Evolutionary conservation across 164 flowering plant species (phyloP).

Genomic region (Santalum album): DNA sequence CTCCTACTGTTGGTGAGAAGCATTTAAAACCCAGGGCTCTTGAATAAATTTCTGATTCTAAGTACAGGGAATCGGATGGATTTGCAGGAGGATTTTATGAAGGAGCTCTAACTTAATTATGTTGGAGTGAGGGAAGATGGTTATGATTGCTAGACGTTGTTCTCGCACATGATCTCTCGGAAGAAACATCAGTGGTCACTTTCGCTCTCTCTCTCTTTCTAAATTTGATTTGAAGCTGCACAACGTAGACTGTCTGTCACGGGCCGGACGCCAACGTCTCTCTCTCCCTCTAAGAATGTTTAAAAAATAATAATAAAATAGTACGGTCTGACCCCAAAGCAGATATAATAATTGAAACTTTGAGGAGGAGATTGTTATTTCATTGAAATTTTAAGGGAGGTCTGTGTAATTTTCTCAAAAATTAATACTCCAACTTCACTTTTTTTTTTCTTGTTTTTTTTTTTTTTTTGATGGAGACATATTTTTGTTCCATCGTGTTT

Average conservation of each 20-base stretch:
- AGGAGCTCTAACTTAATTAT: not conserved
- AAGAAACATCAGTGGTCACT: not conserved
- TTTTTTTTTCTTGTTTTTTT: too few species aligned
- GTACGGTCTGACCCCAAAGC: not conserved
- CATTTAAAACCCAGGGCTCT: not conserved
- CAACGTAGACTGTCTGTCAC: slow-evolving; percentile 9
- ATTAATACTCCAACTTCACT: too few species aligned
- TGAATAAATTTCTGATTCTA: not conserved
- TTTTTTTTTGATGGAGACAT: too few species aligned
- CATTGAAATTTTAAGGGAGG: too few species aligned
- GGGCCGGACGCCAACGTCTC: slow-evolving; percentile 6
- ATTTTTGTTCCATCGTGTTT: too few species aligned
- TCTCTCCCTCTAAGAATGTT: not conserved
- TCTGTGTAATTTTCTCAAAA: too few species aligned
- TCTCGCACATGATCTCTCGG: slow-evolving; percentile 4
- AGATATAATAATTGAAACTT: too few species aligned
- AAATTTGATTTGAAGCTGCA: slow-evolving; percentile 14
- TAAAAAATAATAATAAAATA: not conserved
- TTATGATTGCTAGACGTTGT: not conserved
- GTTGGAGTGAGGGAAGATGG: not conserved
- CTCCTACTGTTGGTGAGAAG: not conserved
- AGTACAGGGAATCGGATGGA: not conserved
- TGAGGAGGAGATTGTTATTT: too few species aligned
- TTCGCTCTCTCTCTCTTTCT: not conserved
- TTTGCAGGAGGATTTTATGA: not conserved